Base-by-base conservation (phyloP, 192 early-diverging fungal species). In the Martensiomyces pterosporus region DNA sequence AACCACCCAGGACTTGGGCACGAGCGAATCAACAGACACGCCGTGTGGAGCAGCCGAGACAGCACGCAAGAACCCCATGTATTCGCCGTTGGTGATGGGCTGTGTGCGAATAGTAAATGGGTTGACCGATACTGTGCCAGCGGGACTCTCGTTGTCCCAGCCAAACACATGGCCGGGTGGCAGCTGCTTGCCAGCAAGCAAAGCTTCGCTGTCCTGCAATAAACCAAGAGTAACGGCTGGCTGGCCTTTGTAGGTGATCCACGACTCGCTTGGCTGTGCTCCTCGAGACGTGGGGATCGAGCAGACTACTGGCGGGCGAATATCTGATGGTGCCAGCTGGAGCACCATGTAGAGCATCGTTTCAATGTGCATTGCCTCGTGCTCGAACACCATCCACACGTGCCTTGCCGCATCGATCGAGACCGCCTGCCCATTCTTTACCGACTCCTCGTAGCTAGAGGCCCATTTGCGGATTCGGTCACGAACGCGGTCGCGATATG, bases 321-420 rank as follows among this genome's bases (percentile, higher is more conserved):
- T 73, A 7, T 60, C 40, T 14, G 9, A 17, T n/a, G 67, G 67
- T 4, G 37, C 5, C 67, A 71, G 59, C 33, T 71, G 93, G 4
- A 91, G 72, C 2, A 92, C 60, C 91, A 97, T 97, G 52, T 93
- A 92, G 2, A 96, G 63, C 15, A 96, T 29, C 0, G 93, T 97
- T 60, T 97, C 93, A 7, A 92, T 61, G 49, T 97, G 93, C 91
- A 94, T 86, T 1, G 85, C 91, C 50, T 97, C 88, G 59, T 97
- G 93, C 61, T 97, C 93, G 74, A 87, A 93, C 10, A 77, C 73
- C 91, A 96, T 93, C 80, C 80, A 90, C 17, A 93, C 22, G 13
- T 82, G 80, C 16, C 89, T 75, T 4, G 73, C 80, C 19, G 46
- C 52, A 14, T 51, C 41, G 9, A 38, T 52, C 12, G 51, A 24